phyloP scores from a whole-genome alignment of 2,329 filamentous ascomycete species.

The Cladosporium oxysporum region DNA sequence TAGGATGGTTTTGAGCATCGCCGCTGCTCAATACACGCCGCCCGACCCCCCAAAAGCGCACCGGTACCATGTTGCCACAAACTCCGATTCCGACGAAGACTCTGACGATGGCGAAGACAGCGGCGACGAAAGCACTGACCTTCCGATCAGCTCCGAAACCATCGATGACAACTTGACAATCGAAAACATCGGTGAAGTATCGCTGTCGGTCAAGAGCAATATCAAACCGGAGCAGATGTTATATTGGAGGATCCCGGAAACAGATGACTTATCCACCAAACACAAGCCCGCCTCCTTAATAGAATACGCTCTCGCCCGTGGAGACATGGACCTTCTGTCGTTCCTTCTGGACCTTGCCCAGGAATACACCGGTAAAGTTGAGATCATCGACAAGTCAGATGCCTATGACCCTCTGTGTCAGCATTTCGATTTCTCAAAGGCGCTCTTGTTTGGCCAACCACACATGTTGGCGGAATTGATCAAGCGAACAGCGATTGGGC shows the following conservation, averaged over 20 bases:
- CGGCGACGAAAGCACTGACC: conserved; percentile 34
- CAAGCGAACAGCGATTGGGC: conserved; percentile 64
- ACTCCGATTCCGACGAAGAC: conserved; percentile 39
- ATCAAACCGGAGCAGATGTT: conserved; percentile 59
- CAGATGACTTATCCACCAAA: neutral
- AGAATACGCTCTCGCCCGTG: conserved; percentile 42
- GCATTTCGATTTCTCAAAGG: conserved; percentile 39
- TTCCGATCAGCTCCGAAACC: conserved; percentile 49
- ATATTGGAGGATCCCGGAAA: conserved; percentile 32
- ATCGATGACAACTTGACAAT: conserved; percentile 71
- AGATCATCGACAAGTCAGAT: conserved; percentile 16
- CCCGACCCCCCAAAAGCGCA: conserved; percentile 25
- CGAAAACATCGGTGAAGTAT: conserved; percentile 71
- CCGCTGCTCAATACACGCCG: conserved; percentile 66
- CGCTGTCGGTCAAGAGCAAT: conserved; percentile 67
- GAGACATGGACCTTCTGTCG: conserved; percentile 57
- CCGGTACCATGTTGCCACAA: conserved; percentile 35
- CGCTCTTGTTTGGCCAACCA: conserved; percentile 52
- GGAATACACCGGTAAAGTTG: conserved; percentile 42
- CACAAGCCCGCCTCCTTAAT: conserved; percentile 28
- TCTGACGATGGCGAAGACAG: conserved; percentile 30
- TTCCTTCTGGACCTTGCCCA: conserved; percentile 59
- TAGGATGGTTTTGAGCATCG: conserved; percentile 68
- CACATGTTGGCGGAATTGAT: conserved; percentile 66
- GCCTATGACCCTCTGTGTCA: neutral